A percentile compares a stretch with the other conserved stretches of the same genome.
Evolutionary conservation across 2,329 filamentous ascomycete species (phyloP).

Genomic region (Curvularia eragrostidis): DNA sequence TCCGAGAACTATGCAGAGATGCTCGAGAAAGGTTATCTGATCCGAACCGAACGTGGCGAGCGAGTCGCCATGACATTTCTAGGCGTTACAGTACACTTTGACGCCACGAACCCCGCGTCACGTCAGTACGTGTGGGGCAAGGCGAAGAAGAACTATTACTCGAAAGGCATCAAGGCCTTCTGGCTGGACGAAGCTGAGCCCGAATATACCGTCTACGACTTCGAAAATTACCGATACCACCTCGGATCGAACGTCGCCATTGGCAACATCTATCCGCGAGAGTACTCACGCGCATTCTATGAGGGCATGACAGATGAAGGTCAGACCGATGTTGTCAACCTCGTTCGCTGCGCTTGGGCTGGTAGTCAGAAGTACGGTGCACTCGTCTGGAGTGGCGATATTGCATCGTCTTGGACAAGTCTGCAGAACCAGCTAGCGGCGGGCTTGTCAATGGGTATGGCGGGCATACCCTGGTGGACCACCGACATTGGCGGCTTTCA

Average conservation of each 20-base stretch:
- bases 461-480: slow-evolving; percentile 69
- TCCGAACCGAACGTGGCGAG: slow-evolving; percentile 66
- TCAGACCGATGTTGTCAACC: slow-evolving; percentile 65
- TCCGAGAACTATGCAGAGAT: slow-evolving; percentile 69
- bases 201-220: slow-evolving; percentile 70
- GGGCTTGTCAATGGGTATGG: slow-evolving; percentile 69
- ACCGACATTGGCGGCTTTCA: slow-evolving; percentile 76
- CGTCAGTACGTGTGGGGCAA: slow-evolving; percentile 66
- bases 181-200: slow-evolving; percentile 75
- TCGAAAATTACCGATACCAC: slow-evolving; percentile 70
- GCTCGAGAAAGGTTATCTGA: slow-evolving; percentile 66
- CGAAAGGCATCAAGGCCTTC: slow-evolving; percentile 68
- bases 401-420: slow-evolving; percentile 67
- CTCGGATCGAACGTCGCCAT: slow-evolving; percentile 61
- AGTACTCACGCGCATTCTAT: slow-evolving; percentile 66
- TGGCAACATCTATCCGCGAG: slow-evolving; percentile 66
- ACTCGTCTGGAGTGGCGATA: slow-evolving; percentile 71
- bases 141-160: slow-evolving; percentile 66
- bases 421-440: slow-evolving; percentile 67
- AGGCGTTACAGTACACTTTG: slow-evolving; percentile 66
- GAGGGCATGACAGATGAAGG: slow-evolving; percentile 63
- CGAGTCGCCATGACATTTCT: slow-evolving; percentile 65
- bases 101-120: slow-evolving; percentile 67
- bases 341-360: slow-evolving; percentile 64
- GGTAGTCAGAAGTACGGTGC: slow-evolving; percentile 69